phyloP scores from a whole-genome alignment of 2,329 filamentous ascomycete genomes.

The Aspergillus cejpii region DNA sequence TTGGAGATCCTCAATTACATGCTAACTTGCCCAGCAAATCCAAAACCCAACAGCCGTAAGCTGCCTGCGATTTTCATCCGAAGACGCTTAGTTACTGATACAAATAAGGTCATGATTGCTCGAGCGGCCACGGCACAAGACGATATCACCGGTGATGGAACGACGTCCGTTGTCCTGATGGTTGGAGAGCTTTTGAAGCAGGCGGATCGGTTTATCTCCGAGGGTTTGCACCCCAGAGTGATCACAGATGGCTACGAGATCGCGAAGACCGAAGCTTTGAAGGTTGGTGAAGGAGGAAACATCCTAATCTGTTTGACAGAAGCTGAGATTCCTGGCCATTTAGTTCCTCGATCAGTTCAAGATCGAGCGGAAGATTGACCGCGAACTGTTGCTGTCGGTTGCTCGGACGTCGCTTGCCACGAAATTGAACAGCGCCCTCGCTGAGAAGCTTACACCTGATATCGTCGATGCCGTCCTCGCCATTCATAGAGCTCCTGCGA shows the following conservation, averaged over 20 bases:
- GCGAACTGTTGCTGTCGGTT: slow-evolving; percentile 87
- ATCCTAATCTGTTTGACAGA: not conserved
- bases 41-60: slow-evolving; percentile 92
- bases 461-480: slow-evolving; percentile 95
- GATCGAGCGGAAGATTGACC: slow-evolving; percentile 76
- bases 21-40: slow-evolving; percentile 61
- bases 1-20: slow-evolving; percentile 1
- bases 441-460: slow-evolving; percentile 83
- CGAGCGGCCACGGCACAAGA: slow-evolving; percentile 92
- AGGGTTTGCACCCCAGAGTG: slow-evolving; percentile 93
- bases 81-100: slow-evolving; percentile 18
- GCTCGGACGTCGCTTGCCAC: slow-evolving; percentile 91
- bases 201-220: slow-evolving; percentile 89
- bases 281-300: slow-evolving; percentile 47
- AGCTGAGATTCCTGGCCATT: slow-evolving; percentile 12
- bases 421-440: slow-evolving; percentile 84
- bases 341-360: slow-evolving; percentile 95
- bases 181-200: slow-evolving; percentile 97
- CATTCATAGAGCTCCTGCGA: slow-evolving; percentile 81
- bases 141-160: slow-evolving; percentile 96
- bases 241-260: slow-evolving; percentile 98
- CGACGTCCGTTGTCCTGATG: slow-evolving; percentile 88
- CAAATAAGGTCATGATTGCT: slow-evolving; percentile 57
- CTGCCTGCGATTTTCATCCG: slow-evolving; percentile 7
- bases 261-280: slow-evolving; percentile 85